These are phyloP conservation scores for Penicillium concentricum DNA, from an alignment of 2,329 filamentous ascomycete genomes.

Conservation along the genomic window DNA sequence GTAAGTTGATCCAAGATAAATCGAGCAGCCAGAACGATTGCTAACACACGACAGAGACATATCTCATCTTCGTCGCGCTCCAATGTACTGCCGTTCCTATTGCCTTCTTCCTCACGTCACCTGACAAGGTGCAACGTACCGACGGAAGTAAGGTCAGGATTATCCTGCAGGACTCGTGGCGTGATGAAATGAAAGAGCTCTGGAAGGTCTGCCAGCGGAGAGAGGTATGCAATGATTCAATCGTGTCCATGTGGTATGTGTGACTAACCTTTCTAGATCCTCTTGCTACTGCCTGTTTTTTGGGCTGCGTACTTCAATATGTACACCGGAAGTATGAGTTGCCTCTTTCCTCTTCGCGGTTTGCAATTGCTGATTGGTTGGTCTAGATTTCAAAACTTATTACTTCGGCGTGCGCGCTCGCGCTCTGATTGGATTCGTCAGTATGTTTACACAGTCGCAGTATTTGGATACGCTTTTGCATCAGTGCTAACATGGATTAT, in stretches of 20 bases:
- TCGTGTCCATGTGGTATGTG: background rate
- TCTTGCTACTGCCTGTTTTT: conserved; percentile 46
- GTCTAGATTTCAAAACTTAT: conserved; percentile 50
- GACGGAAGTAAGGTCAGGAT: conserved; percentile 44
- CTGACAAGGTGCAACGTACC: conserved; percentile 44
- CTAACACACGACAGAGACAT: conserved; percentile 30
- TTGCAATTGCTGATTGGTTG: conserved; percentile 1
- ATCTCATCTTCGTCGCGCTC: conserved; percentile 46
- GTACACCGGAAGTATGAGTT: conserved; percentile 37
- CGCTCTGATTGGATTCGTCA: conserved; percentile 49
- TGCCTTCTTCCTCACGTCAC: conserved; percentile 41
- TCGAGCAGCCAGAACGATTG: background rate
- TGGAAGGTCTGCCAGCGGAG: conserved; percentile 27
- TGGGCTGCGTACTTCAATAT: conserved; percentile 49
- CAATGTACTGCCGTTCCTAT: conserved; percentile 39
- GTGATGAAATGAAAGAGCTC: conserved; percentile 41
- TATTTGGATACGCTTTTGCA: background rate
- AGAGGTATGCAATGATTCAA: conserved; percentile 13
- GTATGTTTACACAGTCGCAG: conserved; percentile 14
- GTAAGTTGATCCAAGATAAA: conserved; percentile 9
- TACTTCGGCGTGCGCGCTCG: conserved; percentile 50
- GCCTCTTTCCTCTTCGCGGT: background rate
- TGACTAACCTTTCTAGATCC: conserved; percentile 31
- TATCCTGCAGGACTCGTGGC: conserved; percentile 38
- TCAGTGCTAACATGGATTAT: background rate